Evolutionary conservation across 495 filamentous ascomycete genomes (phyloP).

Genomic region (Penicillium desertorum): DNA sequence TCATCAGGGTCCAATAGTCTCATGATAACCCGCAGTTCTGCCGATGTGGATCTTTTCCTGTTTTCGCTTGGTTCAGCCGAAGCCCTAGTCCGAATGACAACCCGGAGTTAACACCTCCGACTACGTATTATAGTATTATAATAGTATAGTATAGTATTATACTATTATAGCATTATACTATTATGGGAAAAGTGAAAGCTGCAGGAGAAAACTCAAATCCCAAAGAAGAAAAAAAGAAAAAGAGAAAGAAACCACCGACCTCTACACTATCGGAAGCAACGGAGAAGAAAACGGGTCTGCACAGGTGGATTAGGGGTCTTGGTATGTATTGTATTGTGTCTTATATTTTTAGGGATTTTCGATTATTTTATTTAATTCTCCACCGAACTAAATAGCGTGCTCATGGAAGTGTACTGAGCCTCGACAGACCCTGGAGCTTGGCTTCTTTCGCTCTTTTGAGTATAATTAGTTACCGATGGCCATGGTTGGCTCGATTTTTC

Average conservation of each 20-base stretch:
- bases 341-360: not conserved
- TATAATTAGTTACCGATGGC: conserved; percentile 25
- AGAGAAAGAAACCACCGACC: conserved; percentile 9
- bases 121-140: not conserved
- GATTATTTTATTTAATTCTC: not conserved
- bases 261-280: conserved; percentile 29
- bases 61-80: conserved; percentile 30
- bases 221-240: not conserved
- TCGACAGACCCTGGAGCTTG: conserved; percentile 36
- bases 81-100: conserved; percentile 29
- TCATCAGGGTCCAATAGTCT: conserved; percentile 5
- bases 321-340: conserved; percentile 13
- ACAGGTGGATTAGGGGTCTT: conserved; percentile 31
- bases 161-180: not conserved
- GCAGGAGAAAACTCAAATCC: not conserved
- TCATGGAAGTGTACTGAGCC: conserved; percentile 20
- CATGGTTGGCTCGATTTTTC: conserved; percentile 18
- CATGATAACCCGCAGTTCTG: conserved; percentile 26
- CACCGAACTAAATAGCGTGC: conserved; percentile 16
- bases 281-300: conserved; percentile 33
- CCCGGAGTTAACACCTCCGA: conserved; percentile 8
- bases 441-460: conserved; percentile 18
- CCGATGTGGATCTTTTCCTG: conserved; percentile 18
- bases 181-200: not conserved
- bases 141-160: not conserved